Percentiles rank a stretch among this genome's conserved stretches.
phyloP scores from a whole-genome alignment of 768 basidiomycete genomes.

The Naganishia onofrii region DNA sequence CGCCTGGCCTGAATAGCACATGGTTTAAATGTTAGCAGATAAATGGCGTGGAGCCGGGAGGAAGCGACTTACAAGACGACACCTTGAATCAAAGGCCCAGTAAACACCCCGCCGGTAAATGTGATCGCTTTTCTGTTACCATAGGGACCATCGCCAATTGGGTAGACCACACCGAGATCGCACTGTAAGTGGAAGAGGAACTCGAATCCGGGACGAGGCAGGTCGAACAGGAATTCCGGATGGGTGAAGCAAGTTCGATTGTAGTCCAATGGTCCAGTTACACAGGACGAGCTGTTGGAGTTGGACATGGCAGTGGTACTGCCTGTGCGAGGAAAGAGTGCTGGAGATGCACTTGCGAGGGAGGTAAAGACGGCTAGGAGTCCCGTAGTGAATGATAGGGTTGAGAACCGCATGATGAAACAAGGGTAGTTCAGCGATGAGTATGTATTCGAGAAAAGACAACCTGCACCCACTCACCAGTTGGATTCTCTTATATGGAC shows the following conservation, averaged over 20 bases:
- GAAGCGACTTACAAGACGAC: conserved; percentile 28
- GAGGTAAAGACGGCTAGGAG: background rate
- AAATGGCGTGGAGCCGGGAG: background rate
- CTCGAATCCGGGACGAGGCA: conserved; percentile 31
- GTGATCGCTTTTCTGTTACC: conserved; percentile 39
- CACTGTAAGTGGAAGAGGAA: conserved; percentile 45
- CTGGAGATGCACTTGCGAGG: background rate
- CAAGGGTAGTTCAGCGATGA: background rate
- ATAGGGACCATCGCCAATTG: conserved; percentile 38
- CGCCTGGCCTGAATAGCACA: conserved; percentile 28
- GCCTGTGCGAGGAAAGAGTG: background rate
- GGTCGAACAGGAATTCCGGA: conserved; percentile 30
- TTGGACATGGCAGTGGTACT: background rate
- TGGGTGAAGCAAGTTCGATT: conserved; percentile 30
- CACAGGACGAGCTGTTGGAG: background rate
- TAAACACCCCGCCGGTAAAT: conserved; percentile 40
- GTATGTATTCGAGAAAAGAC: background rate
- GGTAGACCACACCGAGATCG: conserved; percentile 38
- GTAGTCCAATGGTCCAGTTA: background rate
- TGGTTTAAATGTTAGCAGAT: background rate
- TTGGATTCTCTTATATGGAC: background rate
- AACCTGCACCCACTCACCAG: background rate
- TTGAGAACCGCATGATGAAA: conserved; percentile 9
- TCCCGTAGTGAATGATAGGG: background rate
- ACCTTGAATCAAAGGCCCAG: conserved; percentile 37